Base-by-base conservation (phyloP, 495 filamentous ascomycete species). In the Xylaria sp. region DNA sequence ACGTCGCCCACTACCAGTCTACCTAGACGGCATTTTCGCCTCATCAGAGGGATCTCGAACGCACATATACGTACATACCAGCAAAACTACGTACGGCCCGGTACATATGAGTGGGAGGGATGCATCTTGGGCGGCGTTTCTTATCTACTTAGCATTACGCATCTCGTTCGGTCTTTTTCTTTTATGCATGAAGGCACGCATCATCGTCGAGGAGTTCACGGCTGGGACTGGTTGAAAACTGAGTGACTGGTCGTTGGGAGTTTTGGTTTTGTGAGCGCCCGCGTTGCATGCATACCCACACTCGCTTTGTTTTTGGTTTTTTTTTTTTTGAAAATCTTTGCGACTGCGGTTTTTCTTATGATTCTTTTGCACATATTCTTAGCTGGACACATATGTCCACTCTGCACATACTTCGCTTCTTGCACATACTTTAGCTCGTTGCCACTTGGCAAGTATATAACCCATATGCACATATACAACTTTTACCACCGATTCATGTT, bases 1-100 rank as follows among this genome's bases (percentile, higher is more conserved):
- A 85, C 68, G 82, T 85, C 11, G 82, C 79, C 11, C 79, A 80
- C 0, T 84, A 84, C 70, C 17, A 75, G 44, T 62, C 74, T 33
- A 19, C 41, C 12, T 73, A 61, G 46, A 65, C 35, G 19, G 8
- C 24, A 44, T 31, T 41, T 40, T 50, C 15, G 48, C 57, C 17
- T 37, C 57, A 35, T 40, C 31, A 11, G 57, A 21, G 57, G 57
- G 33, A 35, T 59, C 33, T 41, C 48, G 37, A 46, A 66, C 46
- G 14, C 59, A 29, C 59, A 41, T 41, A 41, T 43, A 43, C 59
- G 59, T 26, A 59, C 57, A 35, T 37, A 37, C 21, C 17, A 37
- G 6, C 52, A 31, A 31, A 24, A 31, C 33, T 26, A 35, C 14
- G 19, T 59, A 59, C 57, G 11, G 12, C 11, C 15, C 31, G 12